Evolutionary conservation across 345 rosid genomes (phyloP).

Genomic region (Populus nigra): DNA sequence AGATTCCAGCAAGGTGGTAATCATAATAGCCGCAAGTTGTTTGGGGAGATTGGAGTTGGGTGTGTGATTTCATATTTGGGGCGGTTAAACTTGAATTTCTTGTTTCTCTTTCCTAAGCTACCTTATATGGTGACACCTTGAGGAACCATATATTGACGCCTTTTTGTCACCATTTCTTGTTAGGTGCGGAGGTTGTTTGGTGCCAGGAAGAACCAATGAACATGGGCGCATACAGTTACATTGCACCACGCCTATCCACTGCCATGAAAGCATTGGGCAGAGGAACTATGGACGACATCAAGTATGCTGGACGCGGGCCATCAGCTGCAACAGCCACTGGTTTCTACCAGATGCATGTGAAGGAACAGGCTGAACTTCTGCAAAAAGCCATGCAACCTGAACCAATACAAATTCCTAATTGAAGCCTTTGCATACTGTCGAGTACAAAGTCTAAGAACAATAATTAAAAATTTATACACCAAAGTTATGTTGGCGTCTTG

Average conservation of each 20-base stretch:
- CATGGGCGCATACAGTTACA: slow-evolving; percentile 67
- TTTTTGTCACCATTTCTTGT: not conserved
- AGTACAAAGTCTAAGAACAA: not conserved
- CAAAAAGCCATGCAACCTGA: slow-evolving; percentile 56
- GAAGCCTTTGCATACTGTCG: slow-evolving; percentile 2
- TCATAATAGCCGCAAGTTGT: not conserved
- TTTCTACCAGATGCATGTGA: slow-evolving; percentile 50
- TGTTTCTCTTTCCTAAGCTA: not conserved
- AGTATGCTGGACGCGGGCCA: slow-evolving; percentile 66
- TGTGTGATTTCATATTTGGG: not conserved
- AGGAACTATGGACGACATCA: slow-evolving; percentile 58
- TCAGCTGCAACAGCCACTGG: slow-evolving; percentile 81
- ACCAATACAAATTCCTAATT: slow-evolving; percentile 35
- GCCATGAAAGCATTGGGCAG: slow-evolving; percentile 51
- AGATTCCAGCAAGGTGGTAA: not conserved
- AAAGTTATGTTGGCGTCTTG: not conserved
- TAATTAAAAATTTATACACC: not conserved
- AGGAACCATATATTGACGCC: not conserved
- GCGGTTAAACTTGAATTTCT: not conserved
- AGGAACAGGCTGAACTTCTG: slow-evolving; percentile 63
- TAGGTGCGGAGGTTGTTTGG: slow-evolving; percentile 74
- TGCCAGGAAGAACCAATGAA: slow-evolving; percentile 92
- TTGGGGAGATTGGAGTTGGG: not conserved
- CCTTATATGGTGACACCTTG: not conserved
- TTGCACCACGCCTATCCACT: slow-evolving; percentile 59